phyloP scores from a whole-genome alignment of 306 rosid genomes.

The Geum urbanum region DNA sequence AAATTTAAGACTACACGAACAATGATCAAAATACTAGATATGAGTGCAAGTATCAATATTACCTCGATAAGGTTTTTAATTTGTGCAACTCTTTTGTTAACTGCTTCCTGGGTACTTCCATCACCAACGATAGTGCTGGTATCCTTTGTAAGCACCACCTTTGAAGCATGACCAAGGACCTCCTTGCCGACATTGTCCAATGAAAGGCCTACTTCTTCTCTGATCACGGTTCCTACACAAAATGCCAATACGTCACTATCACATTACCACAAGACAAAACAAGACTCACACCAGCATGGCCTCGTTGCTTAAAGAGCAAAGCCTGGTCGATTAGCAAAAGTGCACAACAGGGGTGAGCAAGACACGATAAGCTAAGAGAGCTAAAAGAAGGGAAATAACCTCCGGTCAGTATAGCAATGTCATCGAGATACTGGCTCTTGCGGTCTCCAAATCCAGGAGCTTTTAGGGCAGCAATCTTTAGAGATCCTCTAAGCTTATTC shows the following conservation, averaged over 20 bases:
- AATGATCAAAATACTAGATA: background rate
- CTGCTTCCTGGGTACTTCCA: constrained; percentile 94
- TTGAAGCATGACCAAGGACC: constrained; percentile 85
- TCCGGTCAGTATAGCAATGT: constrained; percentile 92
- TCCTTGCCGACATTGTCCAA: constrained; percentile 91
- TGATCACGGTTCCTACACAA: constrained; percentile 74
- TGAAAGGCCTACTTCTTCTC: constrained; percentile 93
- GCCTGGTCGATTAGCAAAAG: background rate
- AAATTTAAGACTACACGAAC: background rate
- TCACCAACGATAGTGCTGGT: constrained; percentile 89
- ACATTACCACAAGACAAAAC: background rate
- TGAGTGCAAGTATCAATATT: constrained; percentile 7
- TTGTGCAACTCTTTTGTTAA: constrained; percentile 87
- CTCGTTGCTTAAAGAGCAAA: background rate
- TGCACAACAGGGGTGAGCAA: background rate
- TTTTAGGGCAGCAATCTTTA: constrained; percentile 96
- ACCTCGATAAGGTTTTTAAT: constrained; percentile 88
- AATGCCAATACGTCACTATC: constrained; percentile 2
- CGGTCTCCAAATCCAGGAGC: constrained; percentile 99
- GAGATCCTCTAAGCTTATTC: constrained; percentile 91
- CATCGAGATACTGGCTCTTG: constrained; percentile 99
- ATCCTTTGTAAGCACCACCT: constrained; percentile 96
- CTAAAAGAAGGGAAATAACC: constrained; percentile 32
- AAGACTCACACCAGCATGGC: background rate
- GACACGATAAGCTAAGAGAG: background rate